These are phyloP conservation scores for Hansenula sp. DNA, from an alignment of 1,139 yeast species.

Conservation along the genomic window DNA sequence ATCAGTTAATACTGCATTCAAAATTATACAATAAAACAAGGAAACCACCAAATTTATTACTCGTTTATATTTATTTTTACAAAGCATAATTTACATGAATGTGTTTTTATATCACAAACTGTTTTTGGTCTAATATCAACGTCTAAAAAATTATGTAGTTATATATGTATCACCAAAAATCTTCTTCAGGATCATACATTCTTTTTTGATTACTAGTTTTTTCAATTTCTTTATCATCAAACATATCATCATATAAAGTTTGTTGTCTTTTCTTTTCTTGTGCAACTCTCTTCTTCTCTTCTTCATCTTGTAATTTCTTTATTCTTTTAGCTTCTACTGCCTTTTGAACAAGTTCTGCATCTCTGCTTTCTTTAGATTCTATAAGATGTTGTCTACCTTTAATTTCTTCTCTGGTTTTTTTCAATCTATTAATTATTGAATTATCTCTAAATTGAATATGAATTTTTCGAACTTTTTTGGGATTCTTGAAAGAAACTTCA, in stretches of 20 bases:
- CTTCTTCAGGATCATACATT: conserved; percentile 63
- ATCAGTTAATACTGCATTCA: background rate
- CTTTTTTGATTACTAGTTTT: conserved; percentile 49
- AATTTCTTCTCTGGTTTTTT: conserved; percentile 60
- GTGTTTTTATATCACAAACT: no score
- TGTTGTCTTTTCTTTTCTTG: conserved; percentile 19
- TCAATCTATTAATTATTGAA: conserved; percentile 57
- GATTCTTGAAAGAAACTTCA: conserved; percentile 69
- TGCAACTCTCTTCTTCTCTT: conserved; percentile 25
- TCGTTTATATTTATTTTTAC: conserved; percentile 1
- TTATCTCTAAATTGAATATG: conserved; percentile 58
- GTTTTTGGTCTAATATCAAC: no score
- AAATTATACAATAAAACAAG: background rate
- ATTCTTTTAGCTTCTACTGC: conserved; percentile 26
- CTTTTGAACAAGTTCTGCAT: conserved; percentile 15
- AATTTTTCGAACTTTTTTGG: conserved; percentile 47
- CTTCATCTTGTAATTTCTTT: conserved; percentile 32
- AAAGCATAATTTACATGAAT: background rate
- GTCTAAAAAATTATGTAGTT: no score
- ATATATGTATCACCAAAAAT: conserved; percentile 50
- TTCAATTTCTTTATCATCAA: conserved; percentile 43
- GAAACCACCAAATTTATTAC: no score
- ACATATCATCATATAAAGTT: conserved; percentile 53
- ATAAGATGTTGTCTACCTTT: conserved; percentile 44
- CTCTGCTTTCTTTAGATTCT: conserved; percentile 33